phyloP scores from a whole-genome alignment of 116 monocot species.

The Dioscorea cayenensis region DNA sequence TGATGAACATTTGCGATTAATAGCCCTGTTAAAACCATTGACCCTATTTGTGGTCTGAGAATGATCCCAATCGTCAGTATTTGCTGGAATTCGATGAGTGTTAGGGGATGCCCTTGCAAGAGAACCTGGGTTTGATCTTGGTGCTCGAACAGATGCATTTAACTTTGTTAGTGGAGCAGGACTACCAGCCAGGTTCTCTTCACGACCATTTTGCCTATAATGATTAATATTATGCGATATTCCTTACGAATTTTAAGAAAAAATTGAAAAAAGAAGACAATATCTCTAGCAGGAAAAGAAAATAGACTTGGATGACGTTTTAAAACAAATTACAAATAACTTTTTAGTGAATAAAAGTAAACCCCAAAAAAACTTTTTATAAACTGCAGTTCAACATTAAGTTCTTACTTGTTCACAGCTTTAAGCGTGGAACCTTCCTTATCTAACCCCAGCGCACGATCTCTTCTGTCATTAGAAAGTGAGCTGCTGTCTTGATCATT shows the following conservation, averaged over 20 bases:
- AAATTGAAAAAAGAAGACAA: neutral
- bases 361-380: neutral
- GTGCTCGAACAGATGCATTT: slow-evolving; percentile 41
- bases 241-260: neutral
- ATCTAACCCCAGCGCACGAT: slow-evolving; percentile 22
- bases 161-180: slow-evolving; percentile 28
- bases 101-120: slow-evolving; percentile 37
- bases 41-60: slow-evolving; percentile 25
- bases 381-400: neutral
- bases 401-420: slow-evolving; percentile 37
- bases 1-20: slow-evolving; percentile 42
- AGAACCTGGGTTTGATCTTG: slow-evolving; percentile 42
- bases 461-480: slow-evolving; percentile 32
- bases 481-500: slow-evolving; percentile 35
- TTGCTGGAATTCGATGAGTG: slow-evolving; percentile 14
- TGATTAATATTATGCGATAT: neutral
- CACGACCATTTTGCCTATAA: slow-evolving; percentile 30
- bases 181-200: slow-evolving; percentile 34
- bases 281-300: neutral
- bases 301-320: neutral
- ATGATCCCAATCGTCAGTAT: slow-evolving; percentile 42
- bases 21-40: slow-evolving; percentile 17
- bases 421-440: slow-evolving; percentile 17
- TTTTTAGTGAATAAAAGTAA: neutral
- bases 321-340: neutral